These are phyloP conservation scores for Aspergillus proliferans DNA, from an alignment of 2,329 filamentous ascomycete species.

Conservation along the genomic window DNA sequence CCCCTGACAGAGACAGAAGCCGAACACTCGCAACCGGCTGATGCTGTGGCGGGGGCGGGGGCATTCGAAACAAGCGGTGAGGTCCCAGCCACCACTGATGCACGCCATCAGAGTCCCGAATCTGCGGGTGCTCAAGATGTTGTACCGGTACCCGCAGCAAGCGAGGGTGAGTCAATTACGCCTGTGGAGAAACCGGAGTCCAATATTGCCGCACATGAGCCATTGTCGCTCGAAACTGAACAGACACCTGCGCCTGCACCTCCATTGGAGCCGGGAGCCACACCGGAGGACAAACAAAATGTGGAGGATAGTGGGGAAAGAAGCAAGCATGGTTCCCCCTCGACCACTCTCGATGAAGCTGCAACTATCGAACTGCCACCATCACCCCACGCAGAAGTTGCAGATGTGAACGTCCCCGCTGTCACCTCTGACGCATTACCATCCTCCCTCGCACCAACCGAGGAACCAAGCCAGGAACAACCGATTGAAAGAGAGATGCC, in stretches of 20 bases:
- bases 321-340: constrained; percentile 3
- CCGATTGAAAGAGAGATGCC: constrained; percentile 3
- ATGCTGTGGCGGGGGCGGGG: neutral
- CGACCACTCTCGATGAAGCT: constrained; percentile 3
- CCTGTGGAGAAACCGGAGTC: constrained; percentile 13
- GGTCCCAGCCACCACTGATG: constrained; percentile 3
- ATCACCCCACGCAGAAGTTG: neutral
- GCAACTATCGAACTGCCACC: constrained; percentile 1
- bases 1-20: too few relatives aligned
- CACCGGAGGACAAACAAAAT: constrained; percentile 11
- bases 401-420: neutral
- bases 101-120: neutral
- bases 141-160: constrained; percentile 3
- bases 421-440: constrained; percentile 2
- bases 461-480: constrained; percentile 4
- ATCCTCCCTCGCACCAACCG: neutral
- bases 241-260: constrained; percentile 9
- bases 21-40: neutral
- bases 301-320: constrained; percentile 15
- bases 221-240: constrained; percentile 6
- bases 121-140: constrained; percentile 1
- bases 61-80: constrained; percentile 14
- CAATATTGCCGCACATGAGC: constrained; percentile 17
- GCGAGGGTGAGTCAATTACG: constrained; percentile 4
- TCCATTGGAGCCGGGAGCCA: constrained; percentile 6